Evolutionary conservation across 495 filamentous ascomycete genomes (phyloP).

Genomic region (Monascus purpureus): DNA sequence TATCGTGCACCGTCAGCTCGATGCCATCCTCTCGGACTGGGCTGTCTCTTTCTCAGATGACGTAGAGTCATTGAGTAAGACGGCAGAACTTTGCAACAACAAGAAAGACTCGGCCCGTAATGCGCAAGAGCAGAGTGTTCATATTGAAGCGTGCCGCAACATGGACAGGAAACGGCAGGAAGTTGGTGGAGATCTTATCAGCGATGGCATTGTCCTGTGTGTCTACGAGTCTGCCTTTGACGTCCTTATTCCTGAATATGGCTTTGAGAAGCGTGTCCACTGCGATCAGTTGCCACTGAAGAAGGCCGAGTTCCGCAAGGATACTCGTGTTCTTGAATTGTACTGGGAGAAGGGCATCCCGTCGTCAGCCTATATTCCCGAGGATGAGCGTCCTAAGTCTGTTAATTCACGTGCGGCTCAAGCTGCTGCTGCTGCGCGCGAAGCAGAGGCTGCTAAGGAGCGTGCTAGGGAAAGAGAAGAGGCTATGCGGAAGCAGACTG

Average conservation of each 20-base stretch:
- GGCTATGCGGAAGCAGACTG: slow-evolving; percentile 75
- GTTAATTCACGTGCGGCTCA: slow-evolving; percentile 43
- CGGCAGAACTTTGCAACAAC: slow-evolving; percentile 88
- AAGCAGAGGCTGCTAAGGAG: slow-evolving; percentile 67
- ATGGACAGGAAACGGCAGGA: slow-evolving; percentile 84
- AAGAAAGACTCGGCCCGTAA: slow-evolving; percentile 98
- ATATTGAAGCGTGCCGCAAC: slow-evolving; percentile 89
- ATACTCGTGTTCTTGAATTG: slow-evolving; percentile 79
- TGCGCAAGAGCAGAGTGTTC: slow-evolving; percentile 95
- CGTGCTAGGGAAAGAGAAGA: slow-evolving; percentile 73
- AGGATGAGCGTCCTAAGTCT: slow-evolving; percentile 87
- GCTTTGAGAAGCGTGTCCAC: slow-evolving; percentile 98
- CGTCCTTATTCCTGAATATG: slow-evolving; percentile 93
- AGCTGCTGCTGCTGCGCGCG: slow-evolving; percentile 59
- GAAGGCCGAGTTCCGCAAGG: slow-evolving; percentile 97
- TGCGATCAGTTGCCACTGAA: slow-evolving; percentile 96
- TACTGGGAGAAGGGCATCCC: slow-evolving; percentile 99
- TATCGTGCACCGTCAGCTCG: slow-evolving; percentile 89
- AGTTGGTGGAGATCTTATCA: slow-evolving; percentile 81
- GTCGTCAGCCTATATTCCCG: slow-evolving; percentile 88
- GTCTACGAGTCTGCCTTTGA: slow-evolving; percentile 99
- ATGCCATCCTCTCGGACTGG: slow-evolving; percentile 70
- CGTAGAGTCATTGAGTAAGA: slow-evolving; percentile 76
- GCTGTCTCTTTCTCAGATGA: slow-evolving; percentile 81
- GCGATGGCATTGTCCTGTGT: slow-evolving; percentile 90